Conservation (phyloP, 2,329 filamentous ascomycete genomes). For the Alternaria novae-zelandiae region DNA sequence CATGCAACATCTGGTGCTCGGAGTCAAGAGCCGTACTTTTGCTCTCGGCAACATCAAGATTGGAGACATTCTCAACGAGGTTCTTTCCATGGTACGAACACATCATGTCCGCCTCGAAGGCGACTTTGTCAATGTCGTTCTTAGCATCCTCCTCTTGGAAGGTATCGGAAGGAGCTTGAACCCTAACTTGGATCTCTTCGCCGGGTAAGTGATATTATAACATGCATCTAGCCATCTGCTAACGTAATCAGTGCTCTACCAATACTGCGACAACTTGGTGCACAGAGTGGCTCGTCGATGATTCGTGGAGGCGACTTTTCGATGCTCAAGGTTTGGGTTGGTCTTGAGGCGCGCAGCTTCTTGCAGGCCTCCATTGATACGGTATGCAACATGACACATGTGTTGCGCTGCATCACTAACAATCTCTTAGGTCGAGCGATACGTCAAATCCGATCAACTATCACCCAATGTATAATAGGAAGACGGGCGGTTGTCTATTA, state of each 20-base stretch:
- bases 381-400: slow-evolving; percentile 59
- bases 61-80: slow-evolving; percentile 89
- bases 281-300: slow-evolving; percentile 70
- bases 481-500: not conserved
- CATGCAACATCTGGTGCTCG: slow-evolving; percentile 94
- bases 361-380: slow-evolving; percentile 90
- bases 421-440: slow-evolving; percentile 72
- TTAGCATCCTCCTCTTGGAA: slow-evolving; percentile 91
- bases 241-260: slow-evolving; percentile 72
- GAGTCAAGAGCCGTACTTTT: slow-evolving; percentile 88
- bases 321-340: slow-evolving; percentile 91
- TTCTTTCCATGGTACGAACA: slow-evolving; percentile 85
- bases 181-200: slow-evolving; percentile 85
- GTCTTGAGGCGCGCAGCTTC: slow-evolving; percentile 85
- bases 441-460: slow-evolving; percentile 88
- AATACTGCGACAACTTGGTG: slow-evolving; percentile 85
- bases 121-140: slow-evolving; percentile 97
- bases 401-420: slow-evolving; percentile 6
- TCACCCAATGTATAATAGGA: slow-evolving; percentile 77
- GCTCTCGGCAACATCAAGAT: slow-evolving; percentile 95
- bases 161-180: slow-evolving; percentile 90
- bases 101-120: slow-evolving; percentile 96
- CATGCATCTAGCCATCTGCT: slow-evolving; percentile 2
- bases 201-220: slow-evolving; percentile 58
- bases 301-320: slow-evolving; percentile 57